Conservation (phyloP, 306 rosid species). For the Rosa persica region DNA sequence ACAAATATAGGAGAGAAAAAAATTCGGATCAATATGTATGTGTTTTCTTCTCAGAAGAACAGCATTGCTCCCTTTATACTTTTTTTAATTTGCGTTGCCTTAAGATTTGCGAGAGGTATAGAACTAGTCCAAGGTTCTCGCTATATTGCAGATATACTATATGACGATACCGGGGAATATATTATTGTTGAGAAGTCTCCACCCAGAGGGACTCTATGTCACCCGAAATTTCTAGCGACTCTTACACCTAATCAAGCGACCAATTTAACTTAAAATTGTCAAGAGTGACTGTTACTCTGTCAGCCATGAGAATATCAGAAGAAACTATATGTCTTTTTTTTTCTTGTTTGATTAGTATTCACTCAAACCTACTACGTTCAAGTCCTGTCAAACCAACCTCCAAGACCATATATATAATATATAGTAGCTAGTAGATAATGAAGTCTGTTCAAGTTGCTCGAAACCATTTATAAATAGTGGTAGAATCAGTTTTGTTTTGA, state of each 20-base stretch:
- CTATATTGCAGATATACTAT: not conserved
- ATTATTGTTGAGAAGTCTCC: not conserved
- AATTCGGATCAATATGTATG: no score
- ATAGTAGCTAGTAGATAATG: no score
- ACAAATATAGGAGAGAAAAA: no score
- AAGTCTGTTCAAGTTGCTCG: no score
- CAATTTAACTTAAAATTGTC: not conserved
- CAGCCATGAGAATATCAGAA: not conserved
- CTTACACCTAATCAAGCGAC: not conserved
- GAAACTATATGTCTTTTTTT: not conserved
- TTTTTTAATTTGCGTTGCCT: no score
- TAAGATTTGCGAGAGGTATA: not conserved
- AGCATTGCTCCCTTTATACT: not conserved
- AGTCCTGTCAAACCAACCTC: not conserved
- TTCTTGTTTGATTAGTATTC: not conserved
- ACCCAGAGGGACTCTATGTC: not conserved
- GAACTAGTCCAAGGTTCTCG: not conserved
- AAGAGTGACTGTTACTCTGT: not conserved
- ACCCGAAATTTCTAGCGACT: not conserved
- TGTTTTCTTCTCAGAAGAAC: no score
- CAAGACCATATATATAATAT: not conserved
- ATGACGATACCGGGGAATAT: not conserved
- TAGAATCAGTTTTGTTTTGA: no score
- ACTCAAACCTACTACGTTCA: not conserved
- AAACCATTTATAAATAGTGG: no score